Conservation (phyloP, 1,139 yeast species). For the Geotrichum aggregatum region DNA sequence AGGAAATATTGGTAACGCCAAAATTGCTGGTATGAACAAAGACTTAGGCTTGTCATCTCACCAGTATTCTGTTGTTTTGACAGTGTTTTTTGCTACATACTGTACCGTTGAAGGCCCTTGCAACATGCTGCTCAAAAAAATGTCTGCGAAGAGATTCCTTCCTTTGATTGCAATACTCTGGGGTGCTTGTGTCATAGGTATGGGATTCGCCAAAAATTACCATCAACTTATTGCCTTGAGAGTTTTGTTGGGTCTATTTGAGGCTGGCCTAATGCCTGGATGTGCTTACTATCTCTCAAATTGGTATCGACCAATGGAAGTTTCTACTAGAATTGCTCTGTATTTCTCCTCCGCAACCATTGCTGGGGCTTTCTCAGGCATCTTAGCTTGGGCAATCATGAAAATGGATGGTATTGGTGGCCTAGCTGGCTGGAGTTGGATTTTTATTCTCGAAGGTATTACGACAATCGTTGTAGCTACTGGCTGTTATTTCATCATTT, state of each 20-base stretch:
- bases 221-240: slow-evolving; percentile 31
- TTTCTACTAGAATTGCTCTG: slow-evolving; percentile 53
- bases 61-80: slow-evolving; percentile 54
- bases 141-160: slow-evolving; percentile 44
- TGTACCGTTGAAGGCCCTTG: slow-evolving; percentile 59
- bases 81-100: slow-evolving; percentile 59
- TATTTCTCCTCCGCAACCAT: slow-evolving; percentile 46
- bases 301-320: slow-evolving; percentile 36
- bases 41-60: slow-evolving; percentile 50
- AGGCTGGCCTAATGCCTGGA: slow-evolving; percentile 34
- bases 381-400: slow-evolving; percentile 40
- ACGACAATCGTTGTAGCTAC: slow-evolving; percentile 44
- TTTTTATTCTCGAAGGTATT: slow-evolving; percentile 41
- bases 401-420: slow-evolving; percentile 35
- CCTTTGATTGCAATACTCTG: slow-evolving; percentile 52
- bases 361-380: slow-evolving; percentile 39
- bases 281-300: slow-evolving; percentile 36
- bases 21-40: slow-evolving; percentile 53
- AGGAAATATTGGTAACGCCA: slow-evolving; percentile 58
- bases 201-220: slow-evolving; percentile 48
- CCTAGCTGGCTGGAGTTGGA: slow-evolving; percentile 40
- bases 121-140: slow-evolving; percentile 44
- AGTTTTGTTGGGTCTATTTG: slow-evolving; percentile 36
- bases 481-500: slow-evolving; percentile 27
- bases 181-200: slow-evolving; percentile 56